Conservation (phyloP, 176 grass and related monocot species). For the Carex myosuroides region DNA sequence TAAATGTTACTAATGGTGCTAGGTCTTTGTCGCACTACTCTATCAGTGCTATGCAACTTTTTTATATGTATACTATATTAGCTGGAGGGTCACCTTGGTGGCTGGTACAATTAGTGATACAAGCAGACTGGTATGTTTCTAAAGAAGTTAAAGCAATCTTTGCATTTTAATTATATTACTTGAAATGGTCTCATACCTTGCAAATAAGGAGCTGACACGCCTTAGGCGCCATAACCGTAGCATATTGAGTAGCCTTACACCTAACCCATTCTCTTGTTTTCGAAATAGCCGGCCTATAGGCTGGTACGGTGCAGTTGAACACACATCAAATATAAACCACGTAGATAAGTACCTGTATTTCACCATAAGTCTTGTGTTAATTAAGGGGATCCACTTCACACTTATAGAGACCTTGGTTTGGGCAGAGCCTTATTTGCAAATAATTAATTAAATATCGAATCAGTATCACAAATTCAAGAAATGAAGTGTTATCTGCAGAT, state of each 20-base stretch:
- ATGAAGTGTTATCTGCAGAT: not conserved
- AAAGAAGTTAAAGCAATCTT: not conserved
- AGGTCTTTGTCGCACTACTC: not conserved
- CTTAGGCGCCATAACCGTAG: constrained; percentile 82
- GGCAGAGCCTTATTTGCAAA: not conserved
- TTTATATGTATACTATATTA: not conserved
- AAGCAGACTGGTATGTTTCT: not conserved
- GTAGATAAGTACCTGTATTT: constrained; percentile 75
- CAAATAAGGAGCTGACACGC: constrained; percentile 73
- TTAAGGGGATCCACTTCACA: not conserved
- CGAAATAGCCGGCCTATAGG: constrained; percentile 53
- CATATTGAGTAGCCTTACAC: constrained; percentile 71
- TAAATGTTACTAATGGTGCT: not conserved
- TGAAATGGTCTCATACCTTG: constrained; percentile 46
- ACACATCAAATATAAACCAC: constrained; percentile 90
- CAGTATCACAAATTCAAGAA: not conserved
- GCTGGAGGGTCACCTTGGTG: not conserved
- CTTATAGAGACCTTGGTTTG: not conserved
- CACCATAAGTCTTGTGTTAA: not conserved
- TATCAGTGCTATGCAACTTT: not conserved
- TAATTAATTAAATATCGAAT: not conserved
- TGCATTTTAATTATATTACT: not conserved
- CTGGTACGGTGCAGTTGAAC: constrained; percentile 84
- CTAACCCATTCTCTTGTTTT: constrained; percentile 48
- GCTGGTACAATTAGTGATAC: not conserved